These are phyloP conservation scores for Carex scoparia DNA, from an alignment of 176 grass and related monocot species.

Conservation along the genomic window DNA sequence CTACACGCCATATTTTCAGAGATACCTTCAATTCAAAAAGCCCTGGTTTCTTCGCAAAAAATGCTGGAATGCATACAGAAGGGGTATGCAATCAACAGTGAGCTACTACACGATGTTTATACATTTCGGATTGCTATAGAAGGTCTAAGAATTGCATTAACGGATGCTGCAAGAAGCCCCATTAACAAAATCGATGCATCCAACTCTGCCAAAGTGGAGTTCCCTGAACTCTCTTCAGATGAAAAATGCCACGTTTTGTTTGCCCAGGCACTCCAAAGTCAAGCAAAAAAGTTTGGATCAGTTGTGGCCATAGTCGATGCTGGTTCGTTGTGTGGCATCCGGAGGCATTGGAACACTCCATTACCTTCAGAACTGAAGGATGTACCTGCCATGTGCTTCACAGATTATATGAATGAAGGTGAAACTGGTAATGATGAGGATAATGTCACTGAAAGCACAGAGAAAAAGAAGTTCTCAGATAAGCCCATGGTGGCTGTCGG, in stretches of 20 bases:
- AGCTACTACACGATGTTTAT: constrained; percentile 63
- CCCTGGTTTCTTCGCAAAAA: constrained; percentile 65
- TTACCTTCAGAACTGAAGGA: constrained; percentile 51
- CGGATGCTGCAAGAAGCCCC: constrained; percentile 44
- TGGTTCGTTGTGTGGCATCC: constrained; percentile 69
- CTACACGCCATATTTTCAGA: constrained; percentile 67
- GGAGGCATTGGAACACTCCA: constrained; percentile 68
- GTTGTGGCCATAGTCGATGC: constrained; percentile 75
- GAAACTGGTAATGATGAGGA: constrained; percentile 27
- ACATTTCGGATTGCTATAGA: constrained; percentile 86
- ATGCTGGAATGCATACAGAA: constrained; percentile 66
- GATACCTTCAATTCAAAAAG: constrained; percentile 65
- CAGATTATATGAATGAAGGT: constrained; percentile 32
- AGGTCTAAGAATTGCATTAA: constrained; percentile 72
- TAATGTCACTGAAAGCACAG: constrained; percentile 26
- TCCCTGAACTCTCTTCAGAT: constrained; percentile 54
- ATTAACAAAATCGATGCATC: constrained; percentile 29
- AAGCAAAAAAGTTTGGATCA: constrained; percentile 58
- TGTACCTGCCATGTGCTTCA: constrained; percentile 47
- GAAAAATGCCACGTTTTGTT: constrained; percentile 85
- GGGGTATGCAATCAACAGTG: constrained; percentile 50
- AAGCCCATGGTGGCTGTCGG: constrained; percentile 75
- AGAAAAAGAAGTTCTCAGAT: constrained; percentile 51
- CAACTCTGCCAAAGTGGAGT: constrained; percentile 33
- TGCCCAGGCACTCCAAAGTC: constrained; percentile 65